Evolutionary conservation across 495 filamentous ascomycete species (phyloP), one percentile per base, ranked within the genome.

Genomic region (Corynascus novoguineensis): DNA sequence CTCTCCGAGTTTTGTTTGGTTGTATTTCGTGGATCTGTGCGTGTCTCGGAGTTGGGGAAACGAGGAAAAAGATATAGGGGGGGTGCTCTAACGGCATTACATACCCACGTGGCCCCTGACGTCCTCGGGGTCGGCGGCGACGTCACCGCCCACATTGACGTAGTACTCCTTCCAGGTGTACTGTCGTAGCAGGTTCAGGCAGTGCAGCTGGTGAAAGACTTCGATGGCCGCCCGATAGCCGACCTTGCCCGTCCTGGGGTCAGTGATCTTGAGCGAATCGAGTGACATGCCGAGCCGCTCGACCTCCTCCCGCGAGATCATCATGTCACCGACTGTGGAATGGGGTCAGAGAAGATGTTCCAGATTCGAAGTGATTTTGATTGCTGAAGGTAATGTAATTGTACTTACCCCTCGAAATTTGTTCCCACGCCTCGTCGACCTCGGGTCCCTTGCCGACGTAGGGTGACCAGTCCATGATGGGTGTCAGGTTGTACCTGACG

Each of bases 271-370:
- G 47, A 50, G 47, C 1, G 47, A 50, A 11, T 50, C 19, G 3
- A 12, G 31, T 9, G 47, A 35, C 17, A 50, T 28, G 9, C 47
- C 47, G n/a, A 50, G 47, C 4, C 29, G 29, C 3, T 35, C 4
- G 0, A 50, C 47, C 25, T 50, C 47, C 0, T 35, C 29, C 9
- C 4, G 29, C 2, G 47, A 35, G 2, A 50, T 50, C 28, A 32
- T 34, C 47, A 50, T 50, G 47, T 50, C 47, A 3, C 47, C 47
- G 29, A 50, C 47, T 50, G 17, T 34, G 47, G n/a, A n/a, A n/a
- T 15, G 10, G 29, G 8, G 29, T 50, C n/a, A 50, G 25, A 14
- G n/a, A 8, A 2, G 4, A 0, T 27, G 27, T 32, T 21, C n/a
- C n/a, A n/a, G 34, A 15, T 37, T 3, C 10, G 5, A 17, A 7